Percentiles rank a stretch among this genome's conserved stretches.
Conservation (phyloP, 768 basidiomycete genomes). For the Termitomyces sp. region DNA sequence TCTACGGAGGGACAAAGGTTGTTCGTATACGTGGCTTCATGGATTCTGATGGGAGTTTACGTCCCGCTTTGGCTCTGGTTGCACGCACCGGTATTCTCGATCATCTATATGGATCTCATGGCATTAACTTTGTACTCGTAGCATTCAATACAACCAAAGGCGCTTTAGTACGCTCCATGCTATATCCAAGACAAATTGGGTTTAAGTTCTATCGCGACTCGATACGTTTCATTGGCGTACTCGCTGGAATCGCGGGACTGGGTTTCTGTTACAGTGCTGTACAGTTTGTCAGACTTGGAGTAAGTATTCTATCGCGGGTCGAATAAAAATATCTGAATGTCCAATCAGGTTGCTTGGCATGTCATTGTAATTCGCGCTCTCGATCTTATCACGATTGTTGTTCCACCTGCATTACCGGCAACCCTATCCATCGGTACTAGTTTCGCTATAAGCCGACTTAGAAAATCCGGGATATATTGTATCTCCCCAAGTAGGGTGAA, state of each 20-base stretch:
- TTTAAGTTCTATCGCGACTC: slow-evolving; percentile 98
- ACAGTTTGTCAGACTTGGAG: slow-evolving; percentile 88
- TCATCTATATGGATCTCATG: neutral
- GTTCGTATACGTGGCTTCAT: slow-evolving; percentile 73
- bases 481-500: slow-evolving; percentile 96
- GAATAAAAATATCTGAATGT: neutral
- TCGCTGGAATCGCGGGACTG: slow-evolving; percentile 84
- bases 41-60: slow-evolving; percentile 43
- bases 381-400: slow-evolving; percentile 95
- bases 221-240: slow-evolving; percentile 83
- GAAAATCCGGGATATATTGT: slow-evolving; percentile 87
- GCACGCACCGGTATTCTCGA: slow-evolving; percentile 67
- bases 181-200: slow-evolving; percentile 97
- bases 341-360: slow-evolving; percentile 70
- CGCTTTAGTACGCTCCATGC: slow-evolving; percentile 91
- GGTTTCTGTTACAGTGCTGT: slow-evolving; percentile 91
- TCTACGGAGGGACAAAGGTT: slow-evolving; percentile 88
- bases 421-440: slow-evolving; percentile 97
- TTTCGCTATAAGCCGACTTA: slow-evolving; percentile 86
- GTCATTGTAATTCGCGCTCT: slow-evolving; percentile 89
- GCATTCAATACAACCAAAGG: slow-evolving; percentile 98
- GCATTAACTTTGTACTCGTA: slow-evolving; percentile 17
- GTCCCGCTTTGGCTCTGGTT: slow-evolving; percentile 76
- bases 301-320: slow-evolving; percentile 28
- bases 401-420: slow-evolving; percentile 95